Conservation (phyloP, 1,284 basidiomycete species). For the Moesziomyces parantarcticus region DNA sequence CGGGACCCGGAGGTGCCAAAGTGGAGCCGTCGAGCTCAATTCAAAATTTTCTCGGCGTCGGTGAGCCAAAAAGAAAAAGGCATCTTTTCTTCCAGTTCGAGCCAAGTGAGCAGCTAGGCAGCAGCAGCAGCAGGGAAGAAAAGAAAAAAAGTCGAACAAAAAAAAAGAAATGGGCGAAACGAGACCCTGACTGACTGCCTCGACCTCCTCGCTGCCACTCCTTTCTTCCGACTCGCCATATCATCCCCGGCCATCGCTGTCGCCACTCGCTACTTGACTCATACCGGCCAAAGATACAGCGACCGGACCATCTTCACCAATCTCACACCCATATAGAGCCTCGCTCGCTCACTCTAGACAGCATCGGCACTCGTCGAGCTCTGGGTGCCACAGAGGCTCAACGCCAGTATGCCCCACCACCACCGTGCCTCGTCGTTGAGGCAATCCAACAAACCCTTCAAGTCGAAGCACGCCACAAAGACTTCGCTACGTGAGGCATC, state of each 20-base stretch:
- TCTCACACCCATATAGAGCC: no score
- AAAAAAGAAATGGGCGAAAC: no score
- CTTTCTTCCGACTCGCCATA: no score
- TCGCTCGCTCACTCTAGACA: no score
- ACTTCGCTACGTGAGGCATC: conserved; percentile 53
- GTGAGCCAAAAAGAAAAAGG: no score
- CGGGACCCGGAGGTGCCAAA: background rate
- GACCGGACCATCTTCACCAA: background rate
- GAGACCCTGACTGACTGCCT: conserved; percentile 8
- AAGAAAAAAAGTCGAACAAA: no score
- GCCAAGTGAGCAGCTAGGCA: no score
- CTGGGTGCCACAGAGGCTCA: background rate
- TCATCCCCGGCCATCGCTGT: background rate
- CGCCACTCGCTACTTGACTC: background rate
- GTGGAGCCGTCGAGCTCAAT: no score
- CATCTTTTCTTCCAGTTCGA: no score
- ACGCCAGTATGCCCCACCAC: conserved; percentile 49
- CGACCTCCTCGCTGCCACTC: conserved; percentile 1
- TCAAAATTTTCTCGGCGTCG: no score
- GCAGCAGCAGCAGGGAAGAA: no score
- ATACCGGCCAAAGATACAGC: background rate
- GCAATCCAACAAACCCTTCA: conserved; percentile 66
- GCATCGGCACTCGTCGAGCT: no score
- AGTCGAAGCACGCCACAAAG: conserved; percentile 65
- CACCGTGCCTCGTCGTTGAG: conserved; percentile 58